A percentile compares a stretch with the other conserved stretches of the same genome.
Evolutionary conservation across 306 rosid species (phyloP).

Genomic region (Cicer pinnatifidum): DNA sequence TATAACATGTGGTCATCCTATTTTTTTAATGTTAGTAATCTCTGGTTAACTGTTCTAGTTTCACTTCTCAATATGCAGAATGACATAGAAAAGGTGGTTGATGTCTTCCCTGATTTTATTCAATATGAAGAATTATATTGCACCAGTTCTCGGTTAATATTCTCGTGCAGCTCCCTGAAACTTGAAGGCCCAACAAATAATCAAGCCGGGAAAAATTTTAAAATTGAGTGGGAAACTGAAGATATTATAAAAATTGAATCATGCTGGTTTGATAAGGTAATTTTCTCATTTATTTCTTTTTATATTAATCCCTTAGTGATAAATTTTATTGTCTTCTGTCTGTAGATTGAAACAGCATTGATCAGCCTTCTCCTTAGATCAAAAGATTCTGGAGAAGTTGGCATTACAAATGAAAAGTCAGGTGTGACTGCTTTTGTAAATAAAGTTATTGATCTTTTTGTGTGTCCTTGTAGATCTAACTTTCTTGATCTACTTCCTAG

Average conservation of each 20-base stretch:
- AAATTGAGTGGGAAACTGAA: constrained; percentile 56
- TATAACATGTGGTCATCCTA: not conserved
- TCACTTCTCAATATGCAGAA: constrained; percentile 54
- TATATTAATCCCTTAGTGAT: constrained; percentile 29
- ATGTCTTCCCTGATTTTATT: constrained; percentile 58
- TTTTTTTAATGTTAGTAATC: constrained; percentile 20
- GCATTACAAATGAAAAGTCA: constrained; percentile 53
- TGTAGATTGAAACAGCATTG: constrained; percentile 69
- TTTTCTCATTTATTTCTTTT: constrained; percentile 28
- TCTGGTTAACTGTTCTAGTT: constrained; percentile 17
- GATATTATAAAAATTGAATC: constrained; percentile 62
- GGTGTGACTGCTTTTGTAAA: constrained; percentile 52
- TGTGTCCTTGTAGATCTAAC: not conserved
- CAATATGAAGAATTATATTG: constrained; percentile 50
- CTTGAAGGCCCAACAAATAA: constrained; percentile 52
- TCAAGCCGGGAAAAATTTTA: constrained; percentile 48
- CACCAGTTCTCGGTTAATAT: constrained; percentile 52
- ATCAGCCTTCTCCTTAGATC: constrained; percentile 54
- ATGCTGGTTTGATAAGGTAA: constrained; percentile 57
- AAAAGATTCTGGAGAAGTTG: constrained; percentile 50
- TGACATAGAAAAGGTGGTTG: constrained; percentile 46
- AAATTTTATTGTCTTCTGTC: constrained; percentile 35
- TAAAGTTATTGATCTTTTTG: constrained; percentile 8
- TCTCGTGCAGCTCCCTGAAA: constrained; percentile 56
- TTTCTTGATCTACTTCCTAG: constrained; percentile 29